phyloP scores from a whole-genome alignment of 345 rosid species.

The Eucalyptus cloeziana region DNA sequence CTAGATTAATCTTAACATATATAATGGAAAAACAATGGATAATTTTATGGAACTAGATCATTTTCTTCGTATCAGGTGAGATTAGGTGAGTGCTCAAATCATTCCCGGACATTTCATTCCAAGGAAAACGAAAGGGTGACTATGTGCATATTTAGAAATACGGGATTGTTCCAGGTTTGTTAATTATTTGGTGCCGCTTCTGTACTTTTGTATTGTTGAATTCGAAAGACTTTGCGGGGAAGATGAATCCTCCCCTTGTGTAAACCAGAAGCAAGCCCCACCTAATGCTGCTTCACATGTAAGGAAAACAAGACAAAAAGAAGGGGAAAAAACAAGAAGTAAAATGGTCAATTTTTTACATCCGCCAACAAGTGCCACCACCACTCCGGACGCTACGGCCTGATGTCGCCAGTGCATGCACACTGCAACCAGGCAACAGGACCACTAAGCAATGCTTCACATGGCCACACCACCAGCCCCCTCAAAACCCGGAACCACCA shows the following conservation, averaged over 20 bases:
- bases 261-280: not conserved
- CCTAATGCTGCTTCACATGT: not conserved
- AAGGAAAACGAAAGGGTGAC: not conserved
- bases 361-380: not conserved
- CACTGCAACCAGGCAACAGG: not conserved
- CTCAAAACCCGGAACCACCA: not conserved
- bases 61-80: not conserved
- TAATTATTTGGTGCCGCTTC: not conserved
- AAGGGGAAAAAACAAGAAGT: not conserved
- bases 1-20: not conserved
- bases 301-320: not conserved
- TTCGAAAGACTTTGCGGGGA: not conserved
- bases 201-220: not conserved
- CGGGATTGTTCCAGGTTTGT: not conserved
- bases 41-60: not conserved
- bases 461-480: not conserved
- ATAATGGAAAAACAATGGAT: not conserved
- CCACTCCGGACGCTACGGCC: constrained; percentile 9
- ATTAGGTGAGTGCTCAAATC: not conserved
- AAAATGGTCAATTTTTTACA: not conserved
- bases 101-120: not conserved
- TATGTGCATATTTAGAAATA: not conserved
- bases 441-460: not conserved
- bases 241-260: not conserved
- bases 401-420: constrained; percentile 11